Percentiles rank a stretch among this genome's conserved stretches.
Evolutionary conservation across 805 yeast species (phyloP).

Genomic region (Alloascoidea hylecoeti): DNA sequence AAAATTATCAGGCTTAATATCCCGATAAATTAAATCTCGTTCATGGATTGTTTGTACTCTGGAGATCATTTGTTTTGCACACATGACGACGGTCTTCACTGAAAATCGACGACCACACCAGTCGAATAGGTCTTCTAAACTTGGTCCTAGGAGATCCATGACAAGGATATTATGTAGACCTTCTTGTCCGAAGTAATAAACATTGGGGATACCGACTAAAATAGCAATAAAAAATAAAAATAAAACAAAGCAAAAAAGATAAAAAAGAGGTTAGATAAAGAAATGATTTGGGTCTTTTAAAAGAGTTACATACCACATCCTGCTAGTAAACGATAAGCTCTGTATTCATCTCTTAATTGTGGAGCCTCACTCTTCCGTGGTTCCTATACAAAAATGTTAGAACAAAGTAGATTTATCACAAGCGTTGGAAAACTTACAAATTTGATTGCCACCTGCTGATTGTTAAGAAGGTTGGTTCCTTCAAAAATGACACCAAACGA

Average conservation of each 20-base stretch:
- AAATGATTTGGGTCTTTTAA: neutral
- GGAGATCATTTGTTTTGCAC: slow-evolving; percentile 87
- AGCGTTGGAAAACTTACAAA: slow-evolving; percentile 28
- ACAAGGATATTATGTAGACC: slow-evolving; percentile 93
- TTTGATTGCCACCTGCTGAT: slow-evolving; percentile 90
- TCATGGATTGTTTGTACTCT: slow-evolving; percentile 80
- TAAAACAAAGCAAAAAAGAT: slow-evolving; percentile 1
- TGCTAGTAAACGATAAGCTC: slow-evolving; percentile 80
- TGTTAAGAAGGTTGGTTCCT: slow-evolving; percentile 85
- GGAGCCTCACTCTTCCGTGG: slow-evolving; percentile 97
- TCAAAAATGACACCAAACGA: slow-evolving; percentile 96
- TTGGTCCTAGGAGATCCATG: slow-evolving; percentile 90
- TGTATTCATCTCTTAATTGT: slow-evolving; percentile 89
- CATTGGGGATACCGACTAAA: slow-evolving; percentile 72
- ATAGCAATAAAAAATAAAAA: neutral
- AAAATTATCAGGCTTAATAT: slow-evolving; percentile 95
- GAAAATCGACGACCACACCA: slow-evolving; percentile 94
- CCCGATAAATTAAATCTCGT: slow-evolving; percentile 85
- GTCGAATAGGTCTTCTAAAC: slow-evolving; percentile 90
- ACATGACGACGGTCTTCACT: slow-evolving; percentile 82
- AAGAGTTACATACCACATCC: slow-evolving; percentile 28
- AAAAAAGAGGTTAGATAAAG: neutral
- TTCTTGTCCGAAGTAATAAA: slow-evolving; percentile 97
- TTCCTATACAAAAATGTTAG: slow-evolving; percentile 18
- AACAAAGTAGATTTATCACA: neutral